Base-by-base conservation (phyloP, 257 asterid genomes). In the Nemophila menziesii region DNA sequence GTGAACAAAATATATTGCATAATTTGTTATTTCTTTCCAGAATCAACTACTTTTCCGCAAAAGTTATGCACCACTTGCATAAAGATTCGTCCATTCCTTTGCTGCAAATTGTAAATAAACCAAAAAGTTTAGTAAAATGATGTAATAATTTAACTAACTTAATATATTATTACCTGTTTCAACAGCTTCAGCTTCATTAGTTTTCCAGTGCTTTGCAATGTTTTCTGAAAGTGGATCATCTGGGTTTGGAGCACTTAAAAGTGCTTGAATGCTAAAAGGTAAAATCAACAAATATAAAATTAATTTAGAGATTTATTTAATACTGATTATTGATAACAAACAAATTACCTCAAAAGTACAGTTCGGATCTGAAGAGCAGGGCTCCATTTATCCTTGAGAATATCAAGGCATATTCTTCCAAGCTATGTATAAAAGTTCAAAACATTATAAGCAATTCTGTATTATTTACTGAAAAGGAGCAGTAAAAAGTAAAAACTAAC, bases 351-450 rank as follows among this genome's bases (percentile, higher is more conserved):
- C 66, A 90, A 57, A 62, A 90, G 94, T 23, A 90, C 99, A 21
- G 99, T 90, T 69, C 99, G 82, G 44, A 90, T 90, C 79, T 90
- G 99, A 67, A 90, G 99, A 18, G 99, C 99, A 8, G 99, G 99
- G 60, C 99, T 90, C 99, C 99, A 90, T 48, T 90, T 90, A 79
- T 90, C 99, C 70, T 90, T 90, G 4, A 90, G 96, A 61, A 90
- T 90, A 63, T 90, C 99, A 18, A 90, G 86, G 64, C 99, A 90
- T 59, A 90, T 90, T 79, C 99, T 85, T 63, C 99, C 99, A 59
- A 90, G 99, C 99, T 90, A 78, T 71, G 68, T 33, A 27, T 6
- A 47, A 38, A 33, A 16, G 36, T 54, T 49, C 46, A 56, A 51
- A 43, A 57, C 18, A 20, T 42, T 23, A 54, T 45, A 19, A 16